phyloP scores from a whole-genome alignment of 129 eudicot genomes.

The Lactuca sativa region DNA sequence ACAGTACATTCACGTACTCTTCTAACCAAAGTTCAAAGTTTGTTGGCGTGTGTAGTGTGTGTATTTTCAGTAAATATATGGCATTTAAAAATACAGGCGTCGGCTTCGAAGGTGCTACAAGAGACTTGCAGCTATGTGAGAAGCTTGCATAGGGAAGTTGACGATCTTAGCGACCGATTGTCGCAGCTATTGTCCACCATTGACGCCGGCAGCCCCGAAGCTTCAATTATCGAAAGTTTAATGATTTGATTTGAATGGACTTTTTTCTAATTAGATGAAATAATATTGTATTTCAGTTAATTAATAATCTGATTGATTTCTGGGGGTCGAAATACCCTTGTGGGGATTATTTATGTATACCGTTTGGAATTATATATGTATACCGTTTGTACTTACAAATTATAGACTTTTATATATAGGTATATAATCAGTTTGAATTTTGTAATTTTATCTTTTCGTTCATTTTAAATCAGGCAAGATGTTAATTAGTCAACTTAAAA shows the following conservation, averaged over 20 bases:
- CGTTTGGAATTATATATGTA: background rate
- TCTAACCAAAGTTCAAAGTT: background rate
- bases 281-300: background rate
- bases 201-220: conserved; percentile 66
- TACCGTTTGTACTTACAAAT: conserved; percentile 5
- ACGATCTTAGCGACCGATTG: conserved; percentile 72
- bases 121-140: conserved; percentile 80
- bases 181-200: conserved; percentile 62
- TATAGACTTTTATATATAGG: background rate
- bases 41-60: background rate
- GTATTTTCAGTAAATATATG: background rate
- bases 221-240: conserved; percentile 65
- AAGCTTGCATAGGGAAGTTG: conserved; percentile 70
- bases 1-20: conserved; percentile 16
- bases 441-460: too few species aligned
- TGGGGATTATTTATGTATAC: background rate
- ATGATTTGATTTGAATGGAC: conserved; percentile 30
- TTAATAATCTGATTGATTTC: background rate
- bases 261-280: too few species aligned
- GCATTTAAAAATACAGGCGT: conserved; percentile 36
- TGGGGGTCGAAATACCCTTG: background rate
- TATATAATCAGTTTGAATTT: background rate
- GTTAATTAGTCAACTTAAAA: background rate
- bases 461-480: background rate
- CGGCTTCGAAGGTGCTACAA: conserved; percentile 76